A percentile compares a stretch with the other conserved stretches of the same genome.
Evolutionary conservation across 371 early-diverging fungal genomes (phyloP).

Genomic region (Phascolomyces articulosus): DNA sequence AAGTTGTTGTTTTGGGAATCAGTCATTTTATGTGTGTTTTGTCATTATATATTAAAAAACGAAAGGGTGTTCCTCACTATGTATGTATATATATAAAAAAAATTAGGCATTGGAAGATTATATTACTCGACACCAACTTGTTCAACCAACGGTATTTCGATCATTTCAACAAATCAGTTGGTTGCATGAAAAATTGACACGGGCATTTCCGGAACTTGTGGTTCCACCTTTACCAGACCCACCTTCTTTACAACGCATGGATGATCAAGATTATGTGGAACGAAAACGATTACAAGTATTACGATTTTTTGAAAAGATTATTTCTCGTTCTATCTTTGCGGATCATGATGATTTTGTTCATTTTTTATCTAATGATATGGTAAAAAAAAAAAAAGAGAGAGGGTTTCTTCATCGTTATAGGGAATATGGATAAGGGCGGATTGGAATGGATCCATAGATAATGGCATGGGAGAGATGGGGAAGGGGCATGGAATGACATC

Average conservation of each 20-base stretch:
- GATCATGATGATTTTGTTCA: conserved; percentile 47
- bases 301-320: conserved; percentile 54
- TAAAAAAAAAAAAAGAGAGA: conserved; percentile 31
- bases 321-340: conserved; percentile 41
- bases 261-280: conserved; percentile 68
- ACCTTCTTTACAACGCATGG: conserved; percentile 44
- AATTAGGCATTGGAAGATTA: conserved; percentile 18
- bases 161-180: conserved; percentile 65
- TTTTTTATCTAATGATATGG: conserved; percentile 67
- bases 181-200: conserved; percentile 53
- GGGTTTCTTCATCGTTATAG: too few relatives aligned
- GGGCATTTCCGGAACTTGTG: conserved; percentile 41
- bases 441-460: too few relatives aligned
- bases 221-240: conserved; percentile 63
- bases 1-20: too few relatives aligned
- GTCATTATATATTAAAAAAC: background rate
- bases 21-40: too few relatives aligned
- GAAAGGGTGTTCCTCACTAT: too few relatives aligned
- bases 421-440: too few relatives aligned
- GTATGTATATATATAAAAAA: too few relatives aligned
- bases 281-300: conserved; percentile 59
- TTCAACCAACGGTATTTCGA: conserved; percentile 45
- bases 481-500: too few relatives aligned
- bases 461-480: too few relatives aligned
- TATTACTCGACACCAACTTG: conserved; percentile 15